These are phyloP conservation scores for Hypoxylon sp. DNA, from an alignment of 2,329 filamentous ascomycete species.

Conservation along the genomic window DNA sequence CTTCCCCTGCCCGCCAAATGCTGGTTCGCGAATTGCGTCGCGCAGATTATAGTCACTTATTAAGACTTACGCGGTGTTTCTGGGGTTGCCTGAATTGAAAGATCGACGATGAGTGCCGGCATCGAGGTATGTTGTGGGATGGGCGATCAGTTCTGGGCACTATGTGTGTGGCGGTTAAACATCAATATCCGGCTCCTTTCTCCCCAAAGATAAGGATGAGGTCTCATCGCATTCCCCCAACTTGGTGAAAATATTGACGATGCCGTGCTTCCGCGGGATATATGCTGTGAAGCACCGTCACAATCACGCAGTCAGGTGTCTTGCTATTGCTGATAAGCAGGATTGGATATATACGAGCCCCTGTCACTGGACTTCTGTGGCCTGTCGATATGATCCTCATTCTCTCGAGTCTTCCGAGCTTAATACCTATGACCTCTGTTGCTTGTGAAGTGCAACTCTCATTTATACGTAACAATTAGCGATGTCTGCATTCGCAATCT, in stretches of 20 bases:
- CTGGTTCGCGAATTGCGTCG: slow-evolving; percentile 17
- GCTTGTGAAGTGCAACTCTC: background rate
- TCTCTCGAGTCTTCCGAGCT: background rate
- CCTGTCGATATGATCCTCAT: background rate
- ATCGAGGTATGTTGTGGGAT: slow-evolving; percentile 10
- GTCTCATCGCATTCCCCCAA: slow-evolving; percentile 1
- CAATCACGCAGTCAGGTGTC: slow-evolving; percentile 1
- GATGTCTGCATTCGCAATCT: slow-evolving; percentile 18
- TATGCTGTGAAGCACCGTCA: background rate
- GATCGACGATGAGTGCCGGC: slow-evolving; percentile 22
- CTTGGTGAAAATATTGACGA: slow-evolving; percentile 6
- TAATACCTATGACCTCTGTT: background rate
- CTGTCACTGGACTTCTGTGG: background rate
- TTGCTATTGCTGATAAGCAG: background rate
- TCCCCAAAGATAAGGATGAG: slow-evolving; percentile 15
- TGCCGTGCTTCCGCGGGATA: slow-evolving; percentile 2
- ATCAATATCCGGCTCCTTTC: slow-evolving; percentile 30
- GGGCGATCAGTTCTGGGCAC: slow-evolving; percentile 34
- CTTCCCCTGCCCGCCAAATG: slow-evolving; percentile 33
- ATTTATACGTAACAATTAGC: background rate
- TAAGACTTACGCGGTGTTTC: background rate
- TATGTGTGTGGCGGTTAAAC: slow-evolving; percentile 31
- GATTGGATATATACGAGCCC: background rate
- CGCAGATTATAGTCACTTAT: background rate
- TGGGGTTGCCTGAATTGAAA: slow-evolving; percentile 1